phyloP scores from a whole-genome alignment of 306 rosid genomes.

The Malus domestica region DNA sequence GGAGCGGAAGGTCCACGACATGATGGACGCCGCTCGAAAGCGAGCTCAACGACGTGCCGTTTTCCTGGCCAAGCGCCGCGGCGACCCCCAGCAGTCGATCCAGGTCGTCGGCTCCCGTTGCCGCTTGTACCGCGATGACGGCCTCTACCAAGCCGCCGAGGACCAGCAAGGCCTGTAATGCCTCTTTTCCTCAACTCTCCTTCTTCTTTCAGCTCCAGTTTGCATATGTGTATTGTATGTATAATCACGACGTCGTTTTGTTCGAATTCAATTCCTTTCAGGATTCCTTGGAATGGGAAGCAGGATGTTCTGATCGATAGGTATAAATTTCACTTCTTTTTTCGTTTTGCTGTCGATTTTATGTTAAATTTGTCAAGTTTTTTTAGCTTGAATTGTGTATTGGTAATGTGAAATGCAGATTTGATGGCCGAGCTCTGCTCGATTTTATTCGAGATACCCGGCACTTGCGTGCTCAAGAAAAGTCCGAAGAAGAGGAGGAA shows the following conservation, averaged over 20 bases:
- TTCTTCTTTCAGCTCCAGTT: background rate
- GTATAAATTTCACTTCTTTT: slow-evolving; percentile 21
- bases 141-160: slow-evolving; percentile 82
- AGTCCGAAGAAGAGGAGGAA: slow-evolving; percentile 94
- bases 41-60: slow-evolving; percentile 94
- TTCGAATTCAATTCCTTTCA: slow-evolving; percentile 16
- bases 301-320: slow-evolving; percentile 88
- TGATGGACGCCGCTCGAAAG: slow-evolving; percentile 99
- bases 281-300: slow-evolving; percentile 99
- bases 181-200: background rate
- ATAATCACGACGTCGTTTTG: background rate
- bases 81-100: slow-evolving; percentile 92
- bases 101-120: slow-evolving; percentile 66
- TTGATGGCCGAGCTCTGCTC: slow-evolving; percentile 96
- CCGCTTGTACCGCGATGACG: slow-evolving; percentile 84
- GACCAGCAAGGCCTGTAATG: slow-evolving; percentile 98
- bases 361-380: background rate
- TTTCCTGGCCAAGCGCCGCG: slow-evolving; percentile 86
- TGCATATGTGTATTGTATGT: background rate
- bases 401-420: slow-evolving; percentile 34
- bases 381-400: background rate
- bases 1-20: slow-evolving; percentile 95
- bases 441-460: slow-evolving; percentile 85
- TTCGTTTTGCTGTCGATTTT: background rate
- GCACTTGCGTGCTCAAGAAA: slow-evolving; percentile 53